These are phyloP conservation scores for Prunus dulcis DNA, from an alignment of 306 rosid genomes.

Conservation along the genomic window DNA sequence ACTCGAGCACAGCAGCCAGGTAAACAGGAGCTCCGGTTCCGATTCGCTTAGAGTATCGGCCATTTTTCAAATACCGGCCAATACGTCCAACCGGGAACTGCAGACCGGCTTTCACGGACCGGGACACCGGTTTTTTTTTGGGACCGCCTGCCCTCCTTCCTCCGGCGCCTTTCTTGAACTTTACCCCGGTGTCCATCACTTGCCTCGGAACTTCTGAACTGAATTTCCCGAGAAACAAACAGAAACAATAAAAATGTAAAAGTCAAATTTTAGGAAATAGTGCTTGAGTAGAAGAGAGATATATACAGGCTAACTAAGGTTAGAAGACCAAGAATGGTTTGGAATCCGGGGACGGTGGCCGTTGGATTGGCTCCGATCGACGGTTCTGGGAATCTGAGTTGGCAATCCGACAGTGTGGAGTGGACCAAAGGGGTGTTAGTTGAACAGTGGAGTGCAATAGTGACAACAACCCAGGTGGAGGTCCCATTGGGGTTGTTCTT, in stretches of 20 bases:
- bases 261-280: neutral
- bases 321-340: slow-evolving; percentile 3
- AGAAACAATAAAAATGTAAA: neutral
- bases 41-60: slow-evolving; percentile 42
- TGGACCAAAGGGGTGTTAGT: neutral
- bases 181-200: slow-evolving; percentile 32
- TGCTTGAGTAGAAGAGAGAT: neutral
- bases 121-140: slow-evolving; percentile 44
- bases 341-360: neutral
- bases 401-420: slow-evolving; percentile 1
- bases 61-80: slow-evolving; percentile 46
- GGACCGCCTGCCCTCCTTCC: slow-evolving; percentile 43
- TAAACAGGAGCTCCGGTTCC: slow-evolving; percentile 54
- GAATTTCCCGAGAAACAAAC: slow-evolving; percentile 25
- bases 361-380: neutral
- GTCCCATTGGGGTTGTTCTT: too few relatives aligned
- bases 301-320: neutral
- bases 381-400: neutral
- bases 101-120: slow-evolving; percentile 44
- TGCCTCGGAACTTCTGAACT: neutral
- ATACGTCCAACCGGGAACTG: slow-evolving; percentile 52
- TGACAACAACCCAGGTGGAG: too few relatives aligned
- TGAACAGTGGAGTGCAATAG: too few relatives aligned
- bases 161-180: slow-evolving; percentile 43
- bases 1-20: slow-evolving; percentile 49